Evolutionary conservation across 139 green algal genomes (phyloP).

Genomic region (Choricystis sp.): DNA sequence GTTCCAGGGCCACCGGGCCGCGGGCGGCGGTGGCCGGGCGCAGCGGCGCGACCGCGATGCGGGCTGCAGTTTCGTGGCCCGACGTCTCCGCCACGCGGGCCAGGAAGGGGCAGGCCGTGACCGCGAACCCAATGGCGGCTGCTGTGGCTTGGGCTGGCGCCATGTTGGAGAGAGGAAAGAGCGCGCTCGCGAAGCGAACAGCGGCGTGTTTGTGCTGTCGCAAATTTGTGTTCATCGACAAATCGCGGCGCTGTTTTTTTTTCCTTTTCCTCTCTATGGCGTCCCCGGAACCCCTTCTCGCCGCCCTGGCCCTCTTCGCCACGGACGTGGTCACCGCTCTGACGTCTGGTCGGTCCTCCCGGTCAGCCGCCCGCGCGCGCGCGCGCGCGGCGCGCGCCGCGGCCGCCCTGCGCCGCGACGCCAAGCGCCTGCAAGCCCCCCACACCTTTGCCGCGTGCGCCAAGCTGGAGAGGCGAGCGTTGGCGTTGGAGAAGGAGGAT

Average conservation of each 20-base stretch:
- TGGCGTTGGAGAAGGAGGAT: conserved; percentile 18
- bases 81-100: conserved; percentile 4
- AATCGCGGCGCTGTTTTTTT: neutral
- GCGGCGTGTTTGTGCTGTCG: too few species aligned
- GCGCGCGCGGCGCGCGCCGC: neutral
- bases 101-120: conserved; percentile 22
- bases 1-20: conserved; percentile 1
- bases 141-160: neutral
- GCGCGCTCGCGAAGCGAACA: too few species aligned
- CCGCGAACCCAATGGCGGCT: conserved; percentile 2
- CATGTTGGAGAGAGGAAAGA: neutral
- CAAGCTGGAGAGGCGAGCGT: conserved; percentile 16
- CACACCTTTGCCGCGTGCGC: conserved; percentile 16
- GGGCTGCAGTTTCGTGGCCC: conserved; percentile 12
- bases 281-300: neutral
- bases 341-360: neutral
- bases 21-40: neutral
- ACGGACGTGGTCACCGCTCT: neutral
- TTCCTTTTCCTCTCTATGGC: too few species aligned
- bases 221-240: too few species aligned
- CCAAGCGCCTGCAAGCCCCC: conserved; percentile 10
- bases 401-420: conserved; percentile 9
- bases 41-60: conserved; percentile 15
- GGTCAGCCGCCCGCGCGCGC: neutral
- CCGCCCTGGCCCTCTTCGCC: neutral